Evolutionary conservation across 1,139 yeast species (phyloP), one percentile per base, ranked within the genome.

Genomic region (Kodamaea fungicola): DNA sequence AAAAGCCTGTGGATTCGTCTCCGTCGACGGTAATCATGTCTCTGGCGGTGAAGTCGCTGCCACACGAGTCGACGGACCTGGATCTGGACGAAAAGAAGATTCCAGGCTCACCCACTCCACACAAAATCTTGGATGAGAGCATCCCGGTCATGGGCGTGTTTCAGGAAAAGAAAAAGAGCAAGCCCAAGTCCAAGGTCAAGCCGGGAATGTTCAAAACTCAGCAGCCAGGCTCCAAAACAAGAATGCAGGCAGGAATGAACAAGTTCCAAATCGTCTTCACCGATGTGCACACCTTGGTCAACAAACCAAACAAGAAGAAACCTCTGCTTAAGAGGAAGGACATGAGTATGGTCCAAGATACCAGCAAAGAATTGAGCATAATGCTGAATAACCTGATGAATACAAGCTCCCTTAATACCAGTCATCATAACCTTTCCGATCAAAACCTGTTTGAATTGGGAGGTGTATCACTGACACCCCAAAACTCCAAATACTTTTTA

Each of bases 241-340:
- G 62, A 40, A 66, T 65, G 71, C 71, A 64, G 52, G 67, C 53
- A 7, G 74, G 74, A 7, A 67, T 69, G 67, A 68, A 65, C 47
- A 71, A 71, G 52, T 75, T 75, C 49, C 80, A 75, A 51, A 75
- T 75, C 41, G 75, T 75, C 1, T 67, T 75, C 39, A 65, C 77
- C 3, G 80, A 74, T 49, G 73, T 73, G 31, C 73, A 67, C 45
- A 64, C 74, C 2, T 53, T 71, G 41, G 64, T 66, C 65, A 64
- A 66, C 47, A 57, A 59, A 42, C 59, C 60, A 50, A 54, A 59
- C 44, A 58, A 62, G 55, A 57, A 59, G 42, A 51, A 49, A 31
- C 49, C 30, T 42, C 45, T 27, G 8, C 35, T 30, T 22, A 38
- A 16, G 22, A 13, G 12, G 30, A 32, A 27, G 12, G 24, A 27